Base-by-base conservation (phyloP, 306 rosid genomes). In the Dryas octopetala region DNA sequence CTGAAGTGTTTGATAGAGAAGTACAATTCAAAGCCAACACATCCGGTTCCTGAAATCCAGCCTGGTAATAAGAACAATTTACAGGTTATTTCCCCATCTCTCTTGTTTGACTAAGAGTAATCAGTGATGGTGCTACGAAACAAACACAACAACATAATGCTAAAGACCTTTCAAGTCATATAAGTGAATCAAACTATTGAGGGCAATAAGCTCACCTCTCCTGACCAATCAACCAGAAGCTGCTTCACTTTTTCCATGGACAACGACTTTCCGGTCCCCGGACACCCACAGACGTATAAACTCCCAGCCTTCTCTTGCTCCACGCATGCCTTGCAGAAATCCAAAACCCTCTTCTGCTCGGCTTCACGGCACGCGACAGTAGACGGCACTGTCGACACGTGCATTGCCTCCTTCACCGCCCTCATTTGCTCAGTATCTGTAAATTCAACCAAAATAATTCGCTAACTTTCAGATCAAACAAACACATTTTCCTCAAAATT, bases 181-280 rank as follows among this genome's bases (percentile, higher is more conserved):
- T 3, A 68, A 15, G 9, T 10, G 17, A 71, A 54, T 70, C 40
- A 50, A 68, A 71, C 9, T 54, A 65, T 12, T n/a, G 23, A 68
- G 7, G 26, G 7, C 11, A 26, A 59, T 19, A 4, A 52, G 61
- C 76, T 46, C 66, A 85, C 99, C 93, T 92, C 84, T 10, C 13
- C 60, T 28, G 87, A 88, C 99, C 99, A 95, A 55, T 83, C 79
- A 55, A 79, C 80, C 66, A 95, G 77, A 66, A 15, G 58, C 46
- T 59, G 79, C 71, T 89, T 90, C 75, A 95, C 89, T 77, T 85
- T 95, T 50, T 85, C 97, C 86, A 89, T 89, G 38, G 97, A 89
- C 55, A 92, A 76, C 0, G 99, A 87, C 74, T 95, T 95, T 14
- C 97, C 97, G 0, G 99, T 92, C 55, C 99, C 99, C 0, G 99